Evolutionary conservation across 2,329 filamentous ascomycete species (phyloP).

Genomic region (Macrophomina phaseolina): DNA sequence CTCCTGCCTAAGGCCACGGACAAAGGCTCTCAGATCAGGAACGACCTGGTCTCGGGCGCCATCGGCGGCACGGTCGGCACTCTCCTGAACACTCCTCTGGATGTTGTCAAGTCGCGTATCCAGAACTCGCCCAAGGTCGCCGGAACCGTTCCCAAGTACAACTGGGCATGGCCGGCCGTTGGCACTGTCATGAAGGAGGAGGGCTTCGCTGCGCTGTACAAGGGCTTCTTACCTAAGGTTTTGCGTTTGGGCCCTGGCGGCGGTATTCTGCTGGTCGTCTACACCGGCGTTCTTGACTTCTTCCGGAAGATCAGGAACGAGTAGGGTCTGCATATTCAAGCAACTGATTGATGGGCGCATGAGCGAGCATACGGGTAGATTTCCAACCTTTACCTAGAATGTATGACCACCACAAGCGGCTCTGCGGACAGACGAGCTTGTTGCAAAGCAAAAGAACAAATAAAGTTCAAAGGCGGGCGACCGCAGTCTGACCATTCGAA

Average conservation of each 20-base stretch:
- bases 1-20: slow-evolving; percentile 80
- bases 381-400: slow-evolving; percentile 3
- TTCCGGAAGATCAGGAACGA: slow-evolving; percentile 73
- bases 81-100: slow-evolving; percentile 91
- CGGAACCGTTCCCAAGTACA: slow-evolving; percentile 91
- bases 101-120: slow-evolving; percentile 97
- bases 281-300: slow-evolving; percentile 89
- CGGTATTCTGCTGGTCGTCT: slow-evolving; percentile 81
- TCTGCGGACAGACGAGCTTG: background rate
- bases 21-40: slow-evolving; percentile 81
- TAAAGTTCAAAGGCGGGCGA: background rate
- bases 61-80: slow-evolving; percentile 91
- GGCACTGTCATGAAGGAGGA: slow-evolving; percentile 91
- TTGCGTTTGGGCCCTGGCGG: slow-evolving; percentile 74
- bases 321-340: slow-evolving; percentile 1
- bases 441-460: background rate
- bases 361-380: slow-evolving; percentile 21
- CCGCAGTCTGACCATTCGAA: no score
- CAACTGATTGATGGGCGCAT: slow-evolving; percentile 9
- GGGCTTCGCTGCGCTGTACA: slow-evolving; percentile 90
- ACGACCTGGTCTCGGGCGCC: slow-evolving; percentile 85
- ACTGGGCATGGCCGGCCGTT: slow-evolving; percentile 93
- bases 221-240: slow-evolving; percentile 97
- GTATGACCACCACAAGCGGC: slow-evolving; percentile 6
- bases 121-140: slow-evolving; percentile 88